Evolutionary conservation across 129 eudicot species (phyloP), one percentile per base, ranked within the genome.

Genomic region (Flaveria brownii): DNA sequence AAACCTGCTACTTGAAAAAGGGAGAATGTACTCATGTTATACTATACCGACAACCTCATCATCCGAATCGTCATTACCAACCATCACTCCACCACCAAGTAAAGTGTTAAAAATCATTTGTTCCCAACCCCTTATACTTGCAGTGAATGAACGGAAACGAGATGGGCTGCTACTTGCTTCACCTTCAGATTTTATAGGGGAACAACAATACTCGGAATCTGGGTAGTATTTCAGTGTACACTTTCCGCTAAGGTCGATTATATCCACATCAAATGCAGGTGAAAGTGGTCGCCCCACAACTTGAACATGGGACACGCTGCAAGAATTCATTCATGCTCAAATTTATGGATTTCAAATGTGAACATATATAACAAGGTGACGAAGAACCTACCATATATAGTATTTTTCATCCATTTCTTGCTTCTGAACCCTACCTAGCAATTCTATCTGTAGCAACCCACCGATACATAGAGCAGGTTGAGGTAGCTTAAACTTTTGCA

Each of bases 401-500:
- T 83, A 92, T 50, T 85, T 83, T 49, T 80, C 90, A 71, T 92
- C 97, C 89, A 80, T 75, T 80, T 85, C 90, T 82, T 92, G 96
- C 78, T 80, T 92, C 77, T 89, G 96, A 57, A 89, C 89, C 64
- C 96, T 85, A 17, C 97, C 97, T 67, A 92, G 71, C 50, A 92
- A 80, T 81, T 92, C 96, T 55, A 92, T 76, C 68, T 83, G 85
- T 70, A 92, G 76, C 71, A 85, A 81, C 52, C 92, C 96, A 45
- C 97, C 97, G 9, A 89, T 87, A 78, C 96, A 92, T 54, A 92
- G 80, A 82, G 86, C 92, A 41, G 96, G 97, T 83, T 88, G 89
- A 49, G 97, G 95, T 17, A 91, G 87, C 86, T 81, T 80, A 72
- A 88, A 91, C 78, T 85, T 85, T 69, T 92, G 97, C 82, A 87